Percentiles rank a stretch among this genome's conserved stretches.
phyloP scores from a whole-genome alignment of 208 protist species.

The Leishmania gerbilli region DNA sequence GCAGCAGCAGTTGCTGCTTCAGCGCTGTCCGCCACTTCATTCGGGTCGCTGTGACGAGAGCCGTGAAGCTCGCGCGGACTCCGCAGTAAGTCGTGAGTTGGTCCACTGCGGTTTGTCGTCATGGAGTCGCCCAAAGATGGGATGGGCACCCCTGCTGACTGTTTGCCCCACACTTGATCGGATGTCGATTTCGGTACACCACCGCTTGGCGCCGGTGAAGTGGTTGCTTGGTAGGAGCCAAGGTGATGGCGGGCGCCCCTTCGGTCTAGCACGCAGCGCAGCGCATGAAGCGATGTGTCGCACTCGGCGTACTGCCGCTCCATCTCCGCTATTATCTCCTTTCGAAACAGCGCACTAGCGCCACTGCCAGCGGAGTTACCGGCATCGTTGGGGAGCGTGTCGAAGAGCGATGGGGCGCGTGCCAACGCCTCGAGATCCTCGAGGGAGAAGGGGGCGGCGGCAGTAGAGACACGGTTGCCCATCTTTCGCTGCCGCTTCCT shows the following conservation, averaged over 20 bases:
- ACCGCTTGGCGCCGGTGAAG: background rate
- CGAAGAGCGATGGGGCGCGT: conserved; percentile 8
- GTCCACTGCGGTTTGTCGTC: background rate
- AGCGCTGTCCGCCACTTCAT: background rate
- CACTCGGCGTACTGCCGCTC: conserved; percentile 25
- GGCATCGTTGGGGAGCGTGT: conserved; percentile 9
- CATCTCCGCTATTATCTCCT: conserved; percentile 22
- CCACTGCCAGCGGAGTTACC: background rate
- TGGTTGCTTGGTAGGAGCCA: background rate
- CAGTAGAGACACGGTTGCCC: conserved; percentile 69
- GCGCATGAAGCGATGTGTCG: conserved; percentile 29
- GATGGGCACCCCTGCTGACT: background rate
- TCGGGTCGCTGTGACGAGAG: background rate
- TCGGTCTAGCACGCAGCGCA: conserved; percentile 30
- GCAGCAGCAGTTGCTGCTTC: background rate
- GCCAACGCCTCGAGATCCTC: conserved; percentile 40
- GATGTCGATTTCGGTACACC: background rate
- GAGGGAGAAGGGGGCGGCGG: conserved; percentile 43
- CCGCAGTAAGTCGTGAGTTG: background rate
- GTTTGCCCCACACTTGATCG: background rate
- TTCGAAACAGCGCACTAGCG: background rate
- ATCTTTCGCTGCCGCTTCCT: conserved; percentile 27
- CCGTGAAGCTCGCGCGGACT: background rate
- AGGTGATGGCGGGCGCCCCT: conserved; percentile 5
- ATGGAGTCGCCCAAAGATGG: background rate